Evolutionary conservation across 495 filamentous ascomycete genomes (phyloP).

Genomic region (Rostrohypoxylon terebratum): DNA sequence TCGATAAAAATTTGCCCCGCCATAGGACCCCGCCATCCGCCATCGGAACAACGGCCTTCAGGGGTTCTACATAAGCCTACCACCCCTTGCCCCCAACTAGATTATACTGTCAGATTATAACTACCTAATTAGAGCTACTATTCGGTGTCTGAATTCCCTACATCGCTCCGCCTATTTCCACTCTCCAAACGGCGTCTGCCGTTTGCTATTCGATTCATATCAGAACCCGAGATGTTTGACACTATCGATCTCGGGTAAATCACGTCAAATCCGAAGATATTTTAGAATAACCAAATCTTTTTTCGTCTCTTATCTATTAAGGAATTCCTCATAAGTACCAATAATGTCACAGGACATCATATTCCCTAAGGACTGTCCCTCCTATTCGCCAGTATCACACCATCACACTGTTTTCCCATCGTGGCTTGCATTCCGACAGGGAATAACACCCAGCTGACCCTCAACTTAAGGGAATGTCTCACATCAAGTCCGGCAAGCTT

Average conservation of each 20-base stretch:
- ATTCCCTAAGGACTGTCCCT: neutral
- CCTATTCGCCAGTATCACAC: neutral
- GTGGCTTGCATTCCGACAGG: neutral
- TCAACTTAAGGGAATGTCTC: neutral
- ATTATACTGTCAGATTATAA: conserved; percentile 11
- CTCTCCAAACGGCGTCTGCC: conserved; percentile 39
- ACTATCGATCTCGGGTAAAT: neutral
- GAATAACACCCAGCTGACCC: neutral
- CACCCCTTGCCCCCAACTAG: conserved; percentile 8
- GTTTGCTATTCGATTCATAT: conserved; percentile 13
- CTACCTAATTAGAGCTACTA: neutral
- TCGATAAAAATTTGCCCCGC: conserved; percentile 42
- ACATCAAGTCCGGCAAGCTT: neutral
- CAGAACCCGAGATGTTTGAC: conserved; percentile 26
- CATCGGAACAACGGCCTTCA: conserved; percentile 44
- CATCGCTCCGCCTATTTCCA: neutral
- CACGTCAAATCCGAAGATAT: neutral
- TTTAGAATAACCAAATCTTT: neutral
- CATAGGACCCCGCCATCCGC: conserved; percentile 49
- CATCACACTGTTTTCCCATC: neutral
- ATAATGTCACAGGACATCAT: neutral
- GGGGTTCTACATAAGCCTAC: conserved; percentile 2
- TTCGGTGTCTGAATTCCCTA: conserved; percentile 25
- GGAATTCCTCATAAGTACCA: neutral
- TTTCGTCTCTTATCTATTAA: neutral